Evolutionary conservation across 176 grass and related monocot genomes (phyloP).

Genomic region (Oryza glumipatula): DNA sequence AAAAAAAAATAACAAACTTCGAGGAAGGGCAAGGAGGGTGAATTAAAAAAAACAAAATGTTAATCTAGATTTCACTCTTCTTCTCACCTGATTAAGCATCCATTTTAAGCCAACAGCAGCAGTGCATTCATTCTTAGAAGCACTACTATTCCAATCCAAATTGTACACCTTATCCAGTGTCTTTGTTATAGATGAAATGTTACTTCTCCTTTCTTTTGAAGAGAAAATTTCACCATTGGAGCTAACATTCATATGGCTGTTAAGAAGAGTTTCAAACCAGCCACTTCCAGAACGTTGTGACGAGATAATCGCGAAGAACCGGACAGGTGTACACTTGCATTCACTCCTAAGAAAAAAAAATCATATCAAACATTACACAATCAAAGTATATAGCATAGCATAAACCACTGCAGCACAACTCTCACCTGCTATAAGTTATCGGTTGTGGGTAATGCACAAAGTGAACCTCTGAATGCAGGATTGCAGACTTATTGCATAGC

Average conservation of each 20-base stretch:
- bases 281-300: conserved; percentile 91
- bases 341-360: conserved; percentile 62
- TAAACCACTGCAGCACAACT: conserved; percentile 14
- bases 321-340: conserved; percentile 73
- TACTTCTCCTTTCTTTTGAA: conserved; percentile 76
- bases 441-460: conserved; percentile 84
- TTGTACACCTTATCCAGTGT: conserved; percentile 88
- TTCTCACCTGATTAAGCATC: conserved; percentile 96
- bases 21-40: neutral
- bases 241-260: conserved; percentile 88
- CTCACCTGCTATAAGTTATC: conserved; percentile 67
- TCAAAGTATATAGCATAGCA: conserved; percentile 32
- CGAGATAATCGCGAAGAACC: conserved; percentile 84
- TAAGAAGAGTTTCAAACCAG: conserved; percentile 96
- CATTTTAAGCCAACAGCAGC: conserved; percentile 89
- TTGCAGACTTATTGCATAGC: conserved; percentile 48
- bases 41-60: neutral
- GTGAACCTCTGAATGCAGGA: conserved; percentile 48
- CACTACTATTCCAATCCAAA: conserved; percentile 89
- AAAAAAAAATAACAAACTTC: neutral
- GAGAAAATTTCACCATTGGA: conserved; percentile 97
- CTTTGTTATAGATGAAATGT: conserved; percentile 69
- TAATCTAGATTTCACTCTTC: neutral
- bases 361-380: conserved; percentile 34
- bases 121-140: conserved; percentile 94